Conservation (phyloP, 345 rosid species). For the Salix caprea region DNA sequence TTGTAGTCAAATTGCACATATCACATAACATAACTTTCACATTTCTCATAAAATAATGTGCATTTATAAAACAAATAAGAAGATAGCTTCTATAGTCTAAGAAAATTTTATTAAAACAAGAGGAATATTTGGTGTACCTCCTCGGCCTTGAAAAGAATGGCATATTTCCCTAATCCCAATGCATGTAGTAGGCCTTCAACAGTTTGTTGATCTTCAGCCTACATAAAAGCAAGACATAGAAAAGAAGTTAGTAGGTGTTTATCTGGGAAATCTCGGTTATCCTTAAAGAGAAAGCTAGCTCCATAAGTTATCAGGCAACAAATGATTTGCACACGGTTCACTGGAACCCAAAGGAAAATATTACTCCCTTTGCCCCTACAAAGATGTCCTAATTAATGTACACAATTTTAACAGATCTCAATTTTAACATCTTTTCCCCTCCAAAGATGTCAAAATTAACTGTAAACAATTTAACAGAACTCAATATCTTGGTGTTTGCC, state of each 20-base stretch:
- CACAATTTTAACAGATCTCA: neutral
- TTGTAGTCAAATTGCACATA: conserved; percentile 1
- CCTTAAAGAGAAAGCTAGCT: neutral
- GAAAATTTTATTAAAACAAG: conserved; percentile 7
- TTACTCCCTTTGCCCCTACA: neutral
- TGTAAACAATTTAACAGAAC: neutral
- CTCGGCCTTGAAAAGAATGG: conserved; percentile 74
- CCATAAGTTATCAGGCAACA: neutral
- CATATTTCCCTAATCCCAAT: conserved; percentile 75
- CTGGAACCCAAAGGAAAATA: neutral
- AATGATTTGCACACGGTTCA: neutral
- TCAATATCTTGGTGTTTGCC: neutral
- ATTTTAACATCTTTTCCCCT: neutral
- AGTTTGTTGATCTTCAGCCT: conserved; percentile 70
- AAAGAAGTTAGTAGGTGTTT: neutral
- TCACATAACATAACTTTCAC: neutral
- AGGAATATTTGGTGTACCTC: conserved; percentile 53
- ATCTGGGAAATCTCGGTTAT: neutral
- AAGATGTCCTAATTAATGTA: neutral
- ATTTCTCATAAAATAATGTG: neutral
- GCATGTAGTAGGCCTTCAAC: conserved; percentile 75
- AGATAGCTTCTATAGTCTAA: neutral
- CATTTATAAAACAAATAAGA: neutral
- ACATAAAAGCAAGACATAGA: conserved; percentile 2
- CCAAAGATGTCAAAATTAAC: neutral